Conservation (phyloP, 768 basidiomycete genomes). For the Pleurotus cornucopiae region DNA sequence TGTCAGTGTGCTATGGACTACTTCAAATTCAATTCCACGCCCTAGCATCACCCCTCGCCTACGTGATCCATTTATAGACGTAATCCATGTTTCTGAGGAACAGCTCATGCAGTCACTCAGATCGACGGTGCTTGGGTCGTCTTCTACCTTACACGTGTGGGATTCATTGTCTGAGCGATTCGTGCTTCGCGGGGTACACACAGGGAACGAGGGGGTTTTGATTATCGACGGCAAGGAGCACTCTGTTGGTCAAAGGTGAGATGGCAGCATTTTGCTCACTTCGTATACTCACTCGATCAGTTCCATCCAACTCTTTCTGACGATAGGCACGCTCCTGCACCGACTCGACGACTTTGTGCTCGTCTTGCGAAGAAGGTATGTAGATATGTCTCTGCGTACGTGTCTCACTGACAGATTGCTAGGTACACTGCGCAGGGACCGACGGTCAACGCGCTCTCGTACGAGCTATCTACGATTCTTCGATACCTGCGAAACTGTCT, state of each 20-base stretch:
- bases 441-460: conserved; percentile 62
- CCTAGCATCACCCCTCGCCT: conserved; percentile 47
- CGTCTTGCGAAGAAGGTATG: conserved; percentile 46
- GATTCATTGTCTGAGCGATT: conserved; percentile 53
- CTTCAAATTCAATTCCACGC: neutral
- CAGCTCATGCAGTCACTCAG: conserved; percentile 53
- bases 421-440: conserved; percentile 47
- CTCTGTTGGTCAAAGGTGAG: conserved; percentile 53
- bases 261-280: neutral
- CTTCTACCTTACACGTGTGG: conserved; percentile 68
- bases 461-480: conserved; percentile 56
- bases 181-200: conserved; percentile 33
- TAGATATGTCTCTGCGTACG: neutral
- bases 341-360: conserved; percentile 56
- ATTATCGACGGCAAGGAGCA: conserved; percentile 57
- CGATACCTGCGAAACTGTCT: conserved; percentile 45
- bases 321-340: conserved; percentile 63
- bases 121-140: conserved; percentile 58
- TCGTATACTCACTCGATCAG: conserved; percentile 26
- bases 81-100: conserved; percentile 39
- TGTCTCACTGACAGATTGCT: conserved; percentile 8
- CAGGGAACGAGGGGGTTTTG: conserved; percentile 31
- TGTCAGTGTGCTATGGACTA: conserved; percentile 7
- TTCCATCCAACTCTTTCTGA: conserved; percentile 56
- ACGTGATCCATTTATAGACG: conserved; percentile 28